phyloP scores from a whole-genome alignment of 1,284 basidiomycete genomes.

The Caloboletus firmus region DNA sequence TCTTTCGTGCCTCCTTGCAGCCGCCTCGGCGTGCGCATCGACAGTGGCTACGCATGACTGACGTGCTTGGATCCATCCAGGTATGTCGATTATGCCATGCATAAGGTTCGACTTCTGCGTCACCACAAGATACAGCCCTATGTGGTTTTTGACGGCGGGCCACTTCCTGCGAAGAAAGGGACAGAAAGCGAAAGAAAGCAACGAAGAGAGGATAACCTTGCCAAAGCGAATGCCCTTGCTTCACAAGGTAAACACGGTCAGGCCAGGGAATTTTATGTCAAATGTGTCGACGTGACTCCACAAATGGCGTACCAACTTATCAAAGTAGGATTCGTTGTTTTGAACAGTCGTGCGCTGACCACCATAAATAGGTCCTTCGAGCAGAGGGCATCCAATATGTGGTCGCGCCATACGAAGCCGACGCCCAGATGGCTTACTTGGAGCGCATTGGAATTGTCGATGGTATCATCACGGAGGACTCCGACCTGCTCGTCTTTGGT shows the following conservation, averaged over 20 bases:
- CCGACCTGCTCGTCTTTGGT: slow-evolving; percentile 96
- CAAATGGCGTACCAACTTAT: slow-evolving; percentile 98
- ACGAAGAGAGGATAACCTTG: slow-evolving; percentile 64
- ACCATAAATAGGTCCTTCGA: slow-evolving; percentile 64
- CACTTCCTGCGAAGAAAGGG: slow-evolving; percentile 88
- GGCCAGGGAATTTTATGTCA: slow-evolving; percentile 87
- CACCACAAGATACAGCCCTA: slow-evolving; percentile 87
- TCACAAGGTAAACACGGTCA: slow-evolving; percentile 76
- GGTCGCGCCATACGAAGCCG: slow-evolving; percentile 98
- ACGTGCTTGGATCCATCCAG: slow-evolving; percentile 41
- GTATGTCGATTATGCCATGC: slow-evolving; percentile 97
- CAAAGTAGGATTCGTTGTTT: slow-evolving; percentile 59
- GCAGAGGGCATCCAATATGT: slow-evolving; percentile 82
- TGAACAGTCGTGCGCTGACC: slow-evolving; percentile 9
- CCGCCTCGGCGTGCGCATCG: not conserved
- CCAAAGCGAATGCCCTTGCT: slow-evolving; percentile 70
- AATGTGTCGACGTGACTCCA: slow-evolving; percentile 94
- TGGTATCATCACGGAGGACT: slow-evolving; percentile 97
- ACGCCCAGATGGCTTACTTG: slow-evolving; percentile 94
- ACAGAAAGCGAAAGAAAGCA: slow-evolving; percentile 85
- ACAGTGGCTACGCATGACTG: not conserved
- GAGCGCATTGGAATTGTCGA: slow-evolving; percentile 84
- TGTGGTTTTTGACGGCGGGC: slow-evolving; percentile 96
- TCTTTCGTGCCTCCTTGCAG: not conserved
- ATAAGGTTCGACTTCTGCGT: slow-evolving; percentile 82